phyloP scores from a whole-genome alignment of 1,284 basidiomycete species.

The Fomitopsis pinicola region DNA sequence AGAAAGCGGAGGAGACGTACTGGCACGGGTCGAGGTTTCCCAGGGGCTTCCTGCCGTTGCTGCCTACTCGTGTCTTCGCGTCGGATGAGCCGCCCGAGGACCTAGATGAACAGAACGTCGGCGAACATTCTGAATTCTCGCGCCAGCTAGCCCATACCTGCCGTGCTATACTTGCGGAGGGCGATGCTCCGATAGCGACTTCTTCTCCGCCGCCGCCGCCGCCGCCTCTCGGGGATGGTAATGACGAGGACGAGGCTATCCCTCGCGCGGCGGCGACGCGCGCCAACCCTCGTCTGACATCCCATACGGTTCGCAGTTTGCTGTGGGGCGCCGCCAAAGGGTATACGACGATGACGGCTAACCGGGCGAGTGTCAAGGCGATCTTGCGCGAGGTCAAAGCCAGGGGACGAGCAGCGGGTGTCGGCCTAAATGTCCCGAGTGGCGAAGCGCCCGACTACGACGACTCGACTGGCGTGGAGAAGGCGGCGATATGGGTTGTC shows the following conservation, averaged over 20 bases:
- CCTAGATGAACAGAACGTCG: neutral
- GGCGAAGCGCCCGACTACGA: constrained; percentile 3
- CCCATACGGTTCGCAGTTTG: constrained; percentile 68
- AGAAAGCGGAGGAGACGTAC: constrained; percentile 39
- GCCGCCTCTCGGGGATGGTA: neutral
- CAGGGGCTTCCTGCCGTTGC: constrained; percentile 42
- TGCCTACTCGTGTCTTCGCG: constrained; percentile 52
- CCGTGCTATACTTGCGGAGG: constrained; percentile 44
- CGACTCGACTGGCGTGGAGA: constrained; percentile 12
- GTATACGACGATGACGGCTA: constrained; percentile 82
- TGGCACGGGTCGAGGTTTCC: constrained; percentile 65
- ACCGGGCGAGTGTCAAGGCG: constrained; percentile 72
- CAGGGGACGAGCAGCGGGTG: constrained; percentile 18
- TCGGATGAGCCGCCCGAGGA: constrained; percentile 16
- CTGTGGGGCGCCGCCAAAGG: constrained; percentile 63
- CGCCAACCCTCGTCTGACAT: constrained; percentile 55
- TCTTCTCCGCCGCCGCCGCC: neutral
- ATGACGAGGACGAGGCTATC: constrained; percentile 31
- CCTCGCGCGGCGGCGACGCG: constrained; percentile 50
- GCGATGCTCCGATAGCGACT: constrained; percentile 27
- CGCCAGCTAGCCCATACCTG: constrained; percentile 45
- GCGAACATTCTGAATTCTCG: constrained; percentile 32
- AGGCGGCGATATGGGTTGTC: constrained; percentile 65
- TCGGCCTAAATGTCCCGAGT: neutral
- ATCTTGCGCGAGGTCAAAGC: constrained; percentile 54